Evolutionary conservation across 768 basidiomycete genomes (phyloP).

Genomic region (Serendipita vermifera): DNA sequence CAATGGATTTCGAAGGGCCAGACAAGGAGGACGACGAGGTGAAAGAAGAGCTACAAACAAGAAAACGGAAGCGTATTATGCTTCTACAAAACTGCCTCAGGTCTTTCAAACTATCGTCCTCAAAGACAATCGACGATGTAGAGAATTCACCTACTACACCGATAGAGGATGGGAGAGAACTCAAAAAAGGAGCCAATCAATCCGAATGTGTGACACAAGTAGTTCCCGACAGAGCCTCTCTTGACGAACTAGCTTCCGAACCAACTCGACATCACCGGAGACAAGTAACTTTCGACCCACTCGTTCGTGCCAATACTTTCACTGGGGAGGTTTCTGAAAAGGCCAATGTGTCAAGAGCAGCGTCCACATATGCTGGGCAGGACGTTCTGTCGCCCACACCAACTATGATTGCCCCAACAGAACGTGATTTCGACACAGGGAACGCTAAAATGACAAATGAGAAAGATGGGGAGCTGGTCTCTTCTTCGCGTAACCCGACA

Average conservation of each 20-base stretch:
- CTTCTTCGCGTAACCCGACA: not conserved
- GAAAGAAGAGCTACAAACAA: conserved; percentile 27
- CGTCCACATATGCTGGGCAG: not conserved
- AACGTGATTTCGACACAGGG: no score
- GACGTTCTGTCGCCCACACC: conserved; percentile 6
- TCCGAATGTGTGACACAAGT: no score
- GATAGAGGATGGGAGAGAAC: no score
- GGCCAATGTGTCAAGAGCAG: not conserved
- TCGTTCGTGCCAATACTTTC: no score
- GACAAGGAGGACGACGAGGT: conserved; percentile 49
- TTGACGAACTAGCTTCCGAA: not conserved
- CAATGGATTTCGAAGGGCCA: conserved; percentile 51
- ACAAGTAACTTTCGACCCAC: not conserved
- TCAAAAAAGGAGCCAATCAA: not conserved
- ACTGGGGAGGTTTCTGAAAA: not conserved
- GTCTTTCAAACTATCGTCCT: not conserved
- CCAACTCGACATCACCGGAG: not conserved
- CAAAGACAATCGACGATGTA: not conserved
- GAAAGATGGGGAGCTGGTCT: not conserved
- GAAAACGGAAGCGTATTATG: not conserved
- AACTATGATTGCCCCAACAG: not conserved
- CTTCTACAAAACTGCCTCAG: not conserved
- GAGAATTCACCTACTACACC: no score
- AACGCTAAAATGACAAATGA: no score
- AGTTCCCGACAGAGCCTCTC: not conserved